phyloP scores from a whole-genome alignment of 2,329 filamentous ascomycete species.

The Sphaerostilbella broomeana region DNA sequence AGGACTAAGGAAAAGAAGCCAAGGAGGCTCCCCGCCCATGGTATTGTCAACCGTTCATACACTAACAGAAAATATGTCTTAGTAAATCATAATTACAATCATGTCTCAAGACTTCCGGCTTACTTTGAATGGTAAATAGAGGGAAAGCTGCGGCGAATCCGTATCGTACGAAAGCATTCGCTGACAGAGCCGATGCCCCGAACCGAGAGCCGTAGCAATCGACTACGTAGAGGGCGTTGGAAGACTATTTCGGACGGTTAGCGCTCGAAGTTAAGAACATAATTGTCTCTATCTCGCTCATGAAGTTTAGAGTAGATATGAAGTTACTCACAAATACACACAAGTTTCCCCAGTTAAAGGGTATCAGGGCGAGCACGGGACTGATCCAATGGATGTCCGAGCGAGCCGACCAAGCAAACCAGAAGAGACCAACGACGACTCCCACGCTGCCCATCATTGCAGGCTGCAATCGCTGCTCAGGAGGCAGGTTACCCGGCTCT shows the following conservation, averaged over 20 bases:
- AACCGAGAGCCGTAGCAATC: conserved; percentile 16
- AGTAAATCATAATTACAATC: neutral
- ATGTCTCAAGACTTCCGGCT: neutral
- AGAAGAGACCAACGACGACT: conserved; percentile 16
- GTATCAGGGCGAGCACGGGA: conserved; percentile 15
- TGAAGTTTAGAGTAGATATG: neutral
- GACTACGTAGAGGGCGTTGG: conserved; percentile 15
- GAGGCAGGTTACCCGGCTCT: conserved; percentile 1
- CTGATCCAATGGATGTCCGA: conserved; percentile 14
- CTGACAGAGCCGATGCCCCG: conserved; percentile 25
- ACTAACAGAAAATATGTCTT: conserved; percentile 13
- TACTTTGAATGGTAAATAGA: conserved; percentile 31
- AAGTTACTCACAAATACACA: conserved; percentile 9
- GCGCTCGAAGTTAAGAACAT: neutral
- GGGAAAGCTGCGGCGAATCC: conserved; percentile 36
- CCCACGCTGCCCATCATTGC: conserved; percentile 17
- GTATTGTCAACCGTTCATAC: conserved; percentile 12
- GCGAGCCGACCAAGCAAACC: conserved; percentile 14
- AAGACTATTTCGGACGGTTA: neutral
- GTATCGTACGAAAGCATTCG: conserved; percentile 39
- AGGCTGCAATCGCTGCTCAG: conserved; percentile 17
- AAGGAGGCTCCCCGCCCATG: conserved; percentile 17
- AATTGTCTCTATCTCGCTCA: too few relatives aligned
- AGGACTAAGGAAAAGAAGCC: conserved; percentile 16
- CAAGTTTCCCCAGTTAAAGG: conserved; percentile 14